A percentile compares a stretch with the other conserved stretches of the same genome.
phyloP scores from a whole-genome alignment of 225 moss, liverwort and hornwort species.

The Straminergon stramineum region DNA sequence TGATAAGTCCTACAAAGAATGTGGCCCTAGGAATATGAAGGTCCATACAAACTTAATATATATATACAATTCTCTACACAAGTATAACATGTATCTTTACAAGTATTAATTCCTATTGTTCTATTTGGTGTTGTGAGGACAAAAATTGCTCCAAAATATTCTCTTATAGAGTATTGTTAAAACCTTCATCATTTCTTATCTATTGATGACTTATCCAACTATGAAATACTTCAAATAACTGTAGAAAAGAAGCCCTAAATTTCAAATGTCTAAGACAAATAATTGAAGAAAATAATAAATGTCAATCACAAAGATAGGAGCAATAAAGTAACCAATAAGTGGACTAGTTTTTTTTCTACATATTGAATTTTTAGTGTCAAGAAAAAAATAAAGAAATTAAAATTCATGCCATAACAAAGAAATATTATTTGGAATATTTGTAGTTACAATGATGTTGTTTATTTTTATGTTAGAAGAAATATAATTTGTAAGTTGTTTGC shows the following conservation, averaged over 20 bases:
- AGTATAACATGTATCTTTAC: not conserved
- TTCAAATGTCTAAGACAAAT: not conserved
- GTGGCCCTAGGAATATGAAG: not conserved
- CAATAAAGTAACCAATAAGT: rapidly evolving
- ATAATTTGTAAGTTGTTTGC: not conserved
- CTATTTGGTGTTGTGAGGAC: rapidly evolving
- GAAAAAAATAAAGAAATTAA: not conserved
- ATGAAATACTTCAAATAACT: not conserved
- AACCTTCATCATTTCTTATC: not conserved
- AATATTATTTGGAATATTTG: too few relatives aligned
- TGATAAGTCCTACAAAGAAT: not conserved
- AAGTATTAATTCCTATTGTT: not conserved
- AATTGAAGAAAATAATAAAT: not conserved
- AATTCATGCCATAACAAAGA: too few relatives aligned
- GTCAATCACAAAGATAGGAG: rapidly evolving
- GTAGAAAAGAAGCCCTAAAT: not conserved
- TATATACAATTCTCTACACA: not conserved
- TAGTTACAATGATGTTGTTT: too few relatives aligned
- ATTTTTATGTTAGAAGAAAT: not conserved
- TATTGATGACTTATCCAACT: too few relatives aligned
- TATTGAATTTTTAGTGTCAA: rapidly evolving
- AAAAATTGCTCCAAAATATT: not conserved
- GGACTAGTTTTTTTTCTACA: rapidly evolving
- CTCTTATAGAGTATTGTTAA: not conserved
- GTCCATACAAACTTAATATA: not conserved